Percentiles rank a stretch among this genome's conserved stretches.
Evolutionary conservation across 805 yeast species (phyloP).

Genomic region (Metschnikowia lunata): DNA sequence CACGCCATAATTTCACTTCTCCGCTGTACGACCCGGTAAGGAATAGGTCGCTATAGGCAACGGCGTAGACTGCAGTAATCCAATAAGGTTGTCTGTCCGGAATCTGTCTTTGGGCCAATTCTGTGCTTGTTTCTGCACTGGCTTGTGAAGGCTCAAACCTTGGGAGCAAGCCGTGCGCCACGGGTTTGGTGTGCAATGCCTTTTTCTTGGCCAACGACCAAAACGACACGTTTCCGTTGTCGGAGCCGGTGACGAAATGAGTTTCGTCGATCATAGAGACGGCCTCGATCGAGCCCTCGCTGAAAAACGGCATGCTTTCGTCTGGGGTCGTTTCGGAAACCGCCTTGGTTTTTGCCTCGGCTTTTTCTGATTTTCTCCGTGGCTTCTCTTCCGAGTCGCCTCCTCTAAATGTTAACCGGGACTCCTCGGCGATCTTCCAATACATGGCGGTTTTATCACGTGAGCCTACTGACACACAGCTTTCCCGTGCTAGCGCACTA

Average conservation of each 20-base stretch:
- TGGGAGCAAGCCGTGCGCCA: conserved; percentile 72
- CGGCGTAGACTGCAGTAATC: conserved; percentile 76
- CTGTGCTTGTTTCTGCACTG: conserved; percentile 53
- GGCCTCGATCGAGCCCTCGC: conserved; percentile 88
- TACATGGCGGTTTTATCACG: conserved; percentile 92
- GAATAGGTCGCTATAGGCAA: conserved; percentile 82
- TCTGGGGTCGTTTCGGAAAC: conserved; percentile 1
- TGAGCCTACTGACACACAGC: conserved; percentile 94
- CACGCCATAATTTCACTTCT: conserved; percentile 68
- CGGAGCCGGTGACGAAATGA: conserved; percentile 91
- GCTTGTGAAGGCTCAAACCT: conserved; percentile 36
- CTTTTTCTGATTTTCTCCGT: conserved; percentile 23
- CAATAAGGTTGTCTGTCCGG: conserved; percentile 77
- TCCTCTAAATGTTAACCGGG: conserved; percentile 88
- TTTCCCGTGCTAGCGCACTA: conserved; percentile 74
- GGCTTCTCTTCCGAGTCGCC: conserved; percentile 57
- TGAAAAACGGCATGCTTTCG: conserved; percentile 36
- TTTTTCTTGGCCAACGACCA: conserved; percentile 93
- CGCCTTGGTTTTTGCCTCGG: conserved; percentile 7
- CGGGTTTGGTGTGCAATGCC: conserved; percentile 64
- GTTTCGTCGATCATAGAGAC: conserved; percentile 90
- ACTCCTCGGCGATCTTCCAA: conserved; percentile 96
- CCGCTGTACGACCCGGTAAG: conserved; percentile 91
- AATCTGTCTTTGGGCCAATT: conserved; percentile 44
- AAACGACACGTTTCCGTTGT: conserved; percentile 82